Evolutionary conservation across 257 asterid species (phyloP), one percentile per base, ranked within the genome.

Genomic region (Solanum chaucha): DNA sequence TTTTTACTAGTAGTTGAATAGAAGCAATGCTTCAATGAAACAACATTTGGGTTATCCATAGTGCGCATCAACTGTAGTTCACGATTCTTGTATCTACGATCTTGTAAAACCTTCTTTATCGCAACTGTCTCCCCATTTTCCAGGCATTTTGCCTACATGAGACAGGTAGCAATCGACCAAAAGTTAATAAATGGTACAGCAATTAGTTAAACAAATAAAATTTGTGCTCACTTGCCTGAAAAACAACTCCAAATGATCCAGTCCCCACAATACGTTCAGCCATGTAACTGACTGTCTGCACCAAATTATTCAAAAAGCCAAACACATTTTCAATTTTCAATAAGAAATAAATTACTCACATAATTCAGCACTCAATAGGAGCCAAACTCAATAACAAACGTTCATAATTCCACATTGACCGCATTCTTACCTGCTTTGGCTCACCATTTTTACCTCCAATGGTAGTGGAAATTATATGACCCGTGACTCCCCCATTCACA

Each of bases 51-150:
- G 89, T 96, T 98, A 91, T 94, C 94, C 99, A 96, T 96, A 17
- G 98, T 92, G 80, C 98, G 92, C 99, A 96, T 96, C 86, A 96
- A 88, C 92, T 96, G 98, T 90, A 96, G 90, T 91, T 96, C 98
- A 85, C 99, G 98, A 85, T 92, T 96, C 87, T 96, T 96, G 91
- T 96, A 95, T 93, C 98, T 92, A 74, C 97, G 91, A 89, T 96
- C 99, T 92, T 95, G 98, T 93, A 95, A 88, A 88, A 95, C 98
- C 94, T 95, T 95, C 93, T 95, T 95, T 87, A 95, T 96, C 67
- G 99, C 99, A 89, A 96, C 98, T 5, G 97, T 94, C 89, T 96
- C 99, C 59, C 98, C 98, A 80, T 98, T 96, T 94, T 96, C 99
- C 84, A 96, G 90, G 92, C 98, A 95, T 88, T 96, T 96, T 86